A percentile compares a stretch with the other conserved stretches of the same genome.
phyloP scores from a whole-genome alignment of 2,329 filamentous ascomycete genomes.

The Blastomyces emzantsi region DNA sequence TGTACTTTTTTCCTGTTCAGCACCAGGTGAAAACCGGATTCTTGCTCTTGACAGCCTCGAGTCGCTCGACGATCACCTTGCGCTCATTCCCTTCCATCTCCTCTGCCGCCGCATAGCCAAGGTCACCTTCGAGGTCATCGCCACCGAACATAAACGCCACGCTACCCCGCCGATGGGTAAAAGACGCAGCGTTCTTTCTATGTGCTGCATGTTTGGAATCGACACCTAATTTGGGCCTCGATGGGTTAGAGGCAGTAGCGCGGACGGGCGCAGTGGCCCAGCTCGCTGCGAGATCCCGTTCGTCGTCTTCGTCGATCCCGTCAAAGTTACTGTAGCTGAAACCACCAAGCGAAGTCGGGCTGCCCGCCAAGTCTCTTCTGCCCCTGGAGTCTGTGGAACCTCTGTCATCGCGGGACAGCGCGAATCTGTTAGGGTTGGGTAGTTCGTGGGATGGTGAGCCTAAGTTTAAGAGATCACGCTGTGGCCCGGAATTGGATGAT shows the following conservation, averaged over 20 bases:
- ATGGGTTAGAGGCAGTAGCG: conserved; percentile 22
- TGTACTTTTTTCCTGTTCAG: conserved; percentile 37
- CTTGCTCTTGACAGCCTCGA: conserved; percentile 91
- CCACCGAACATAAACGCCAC: conserved; percentile 48
- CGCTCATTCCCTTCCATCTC: conserved; percentile 85
- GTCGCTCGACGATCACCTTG: conserved; percentile 91
- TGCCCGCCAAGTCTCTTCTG: conserved; percentile 23
- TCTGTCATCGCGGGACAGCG: conserved; percentile 45
- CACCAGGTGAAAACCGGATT: conserved; percentile 99
- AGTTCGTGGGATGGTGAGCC: conserved; percentile 50
- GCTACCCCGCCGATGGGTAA: conserved; percentile 31
- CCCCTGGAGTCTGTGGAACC: conserved; percentile 30
- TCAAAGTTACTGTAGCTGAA: conserved; percentile 26
- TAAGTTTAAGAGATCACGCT: conserved; percentile 61
- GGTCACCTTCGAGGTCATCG: conserved; percentile 79
- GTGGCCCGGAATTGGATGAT: conserved; percentile 43
- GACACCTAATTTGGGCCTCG: conserved; percentile 17
- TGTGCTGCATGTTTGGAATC: conserved; percentile 17
- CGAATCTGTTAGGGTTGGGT: conserved; percentile 67
- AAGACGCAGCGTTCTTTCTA: conserved; percentile 30
- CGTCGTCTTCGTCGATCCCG: conserved; percentile 23
- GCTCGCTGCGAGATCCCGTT: conserved; percentile 29
- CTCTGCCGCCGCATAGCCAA: conserved; percentile 89
- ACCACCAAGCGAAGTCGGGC: conserved; percentile 28
- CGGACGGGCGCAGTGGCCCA: conserved; percentile 32